Conservation (phyloP, 495 filamentous ascomycete species). For the Pyronema omphalodes region DNA sequence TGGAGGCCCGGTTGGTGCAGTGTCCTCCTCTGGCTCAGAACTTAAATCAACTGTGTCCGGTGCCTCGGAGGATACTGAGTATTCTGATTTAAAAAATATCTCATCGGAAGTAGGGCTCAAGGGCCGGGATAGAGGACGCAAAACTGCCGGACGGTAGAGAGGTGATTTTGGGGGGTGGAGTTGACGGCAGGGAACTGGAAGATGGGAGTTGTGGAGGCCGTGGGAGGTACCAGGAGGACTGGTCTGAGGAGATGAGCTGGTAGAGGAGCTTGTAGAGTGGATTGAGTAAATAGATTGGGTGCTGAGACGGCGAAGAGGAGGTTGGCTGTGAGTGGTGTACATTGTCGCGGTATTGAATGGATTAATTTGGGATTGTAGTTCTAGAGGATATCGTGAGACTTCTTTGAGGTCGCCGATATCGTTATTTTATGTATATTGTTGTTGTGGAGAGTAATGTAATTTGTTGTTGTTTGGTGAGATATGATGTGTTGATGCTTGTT, state of each 20-base stretch:
- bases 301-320: not conserved
- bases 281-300: not conserved
- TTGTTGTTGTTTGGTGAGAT: too few species aligned
- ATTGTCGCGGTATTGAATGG: not conserved
- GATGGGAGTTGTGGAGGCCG: constrained; percentile 11
- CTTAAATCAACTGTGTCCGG: too few species aligned
- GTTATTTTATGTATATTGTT: too few species aligned
- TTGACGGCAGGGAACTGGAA: constrained; percentile 34
- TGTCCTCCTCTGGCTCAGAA: constrained; percentile 23
- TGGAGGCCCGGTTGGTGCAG: constrained; percentile 39
- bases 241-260: not conserved
- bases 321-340: constrained; percentile 9
- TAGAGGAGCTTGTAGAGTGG: not conserved
- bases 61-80: too few species aligned
- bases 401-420: too few species aligned
- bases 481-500: too few species aligned
- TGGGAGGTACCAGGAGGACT: constrained; percentile 10
- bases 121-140: constrained; percentile 29
- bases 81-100: constrained; percentile 13
- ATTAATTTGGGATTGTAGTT: too few species aligned
- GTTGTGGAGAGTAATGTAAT: too few species aligned
- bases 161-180: constrained; percentile 44
- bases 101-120: constrained; percentile 18
- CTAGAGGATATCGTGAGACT: too few species aligned
- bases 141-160: constrained; percentile 48